These are phyloP conservation scores for Vachellia collinsii DNA, from an alignment of 306 rosid genomes.

Conservation along the genomic window DNA sequence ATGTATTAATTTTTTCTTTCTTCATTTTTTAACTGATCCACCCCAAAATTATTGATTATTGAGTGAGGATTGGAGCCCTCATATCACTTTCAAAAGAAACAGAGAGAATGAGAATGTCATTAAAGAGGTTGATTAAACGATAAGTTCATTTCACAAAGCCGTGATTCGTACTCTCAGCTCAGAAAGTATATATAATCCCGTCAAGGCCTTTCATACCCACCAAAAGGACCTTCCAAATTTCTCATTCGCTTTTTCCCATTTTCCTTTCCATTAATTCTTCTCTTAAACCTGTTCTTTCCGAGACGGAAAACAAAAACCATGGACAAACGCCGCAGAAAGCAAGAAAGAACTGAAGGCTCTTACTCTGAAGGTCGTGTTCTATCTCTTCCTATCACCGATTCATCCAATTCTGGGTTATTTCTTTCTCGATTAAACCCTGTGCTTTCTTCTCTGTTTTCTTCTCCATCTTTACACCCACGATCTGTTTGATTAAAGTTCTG, in stretches of 20 bases:
- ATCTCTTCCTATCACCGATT: background rate
- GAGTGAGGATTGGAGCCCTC: background rate
- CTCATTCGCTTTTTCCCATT: background rate
- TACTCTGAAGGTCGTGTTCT: constrained; percentile 45
- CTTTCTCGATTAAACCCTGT: background rate
- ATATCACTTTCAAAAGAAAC: background rate
- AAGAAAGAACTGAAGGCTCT: constrained; percentile 36
- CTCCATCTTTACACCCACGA: too few species aligned
- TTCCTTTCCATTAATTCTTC: background rate
- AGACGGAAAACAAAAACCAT: constrained; percentile 36
- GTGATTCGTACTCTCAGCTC: background rate
- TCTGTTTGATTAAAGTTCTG: constrained; percentile 11
- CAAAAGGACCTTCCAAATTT: background rate
- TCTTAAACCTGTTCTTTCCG: background rate
- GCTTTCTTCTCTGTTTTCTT: background rate
- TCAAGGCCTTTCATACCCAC: background rate
- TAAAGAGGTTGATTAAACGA: background rate
- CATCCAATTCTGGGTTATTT: constrained; percentile 17
- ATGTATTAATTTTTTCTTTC: background rate
- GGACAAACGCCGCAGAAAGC: constrained; percentile 50
- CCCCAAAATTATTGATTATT: background rate
- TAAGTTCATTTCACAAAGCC: background rate
- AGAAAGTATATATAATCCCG: background rate
- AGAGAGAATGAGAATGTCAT: background rate
- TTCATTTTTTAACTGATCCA: background rate